These are phyloP conservation scores for Epichloe scottii DNA, from an alignment of 2,329 filamentous ascomycete species.

Conservation along the genomic window DNA sequence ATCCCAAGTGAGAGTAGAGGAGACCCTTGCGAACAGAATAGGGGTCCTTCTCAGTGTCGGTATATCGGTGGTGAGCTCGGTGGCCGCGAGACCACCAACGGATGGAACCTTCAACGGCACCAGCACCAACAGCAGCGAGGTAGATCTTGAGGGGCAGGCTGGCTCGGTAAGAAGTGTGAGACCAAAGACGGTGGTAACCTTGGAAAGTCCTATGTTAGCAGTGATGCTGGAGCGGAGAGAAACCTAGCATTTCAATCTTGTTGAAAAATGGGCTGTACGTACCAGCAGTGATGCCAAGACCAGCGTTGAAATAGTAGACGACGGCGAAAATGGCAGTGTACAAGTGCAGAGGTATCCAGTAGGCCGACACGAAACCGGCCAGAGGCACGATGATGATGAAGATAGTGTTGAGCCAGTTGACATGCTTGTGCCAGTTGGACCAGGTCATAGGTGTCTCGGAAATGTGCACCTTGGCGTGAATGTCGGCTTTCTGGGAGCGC, in stretches of 20 bases:
- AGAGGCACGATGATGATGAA: slow-evolving; percentile 71
- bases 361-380: slow-evolving; percentile 57
- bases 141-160: slow-evolving; percentile 66
- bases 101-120: slow-evolving; percentile 75
- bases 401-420: slow-evolving; percentile 84
- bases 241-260: background rate
- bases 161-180: slow-evolving; percentile 74
- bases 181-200: slow-evolving; percentile 60
- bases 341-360: slow-evolving; percentile 63
- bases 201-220: background rate
- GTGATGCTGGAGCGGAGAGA: too few species aligned
- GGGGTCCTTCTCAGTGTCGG: slow-evolving; percentile 83
- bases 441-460: slow-evolving; percentile 68
- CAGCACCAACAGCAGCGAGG: slow-evolving; percentile 68
- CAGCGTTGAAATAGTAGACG: slow-evolving; percentile 72
- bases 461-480: slow-evolving; percentile 65
- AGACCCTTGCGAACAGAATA: slow-evolving; percentile 86
- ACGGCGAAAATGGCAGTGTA: slow-evolving; percentile 65
- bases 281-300: slow-evolving; percentile 70
- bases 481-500: slow-evolving; percentile 32
- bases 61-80: slow-evolving; percentile 81
- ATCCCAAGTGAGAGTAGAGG: slow-evolving; percentile 66
- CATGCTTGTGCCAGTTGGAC: slow-evolving; percentile 80
- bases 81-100: slow-evolving; percentile 84
- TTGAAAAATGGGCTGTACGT: slow-evolving; percentile 18